Base-by-base conservation (phyloP, 768 basidiomycete genomes). In the Russula foetens region DNA sequence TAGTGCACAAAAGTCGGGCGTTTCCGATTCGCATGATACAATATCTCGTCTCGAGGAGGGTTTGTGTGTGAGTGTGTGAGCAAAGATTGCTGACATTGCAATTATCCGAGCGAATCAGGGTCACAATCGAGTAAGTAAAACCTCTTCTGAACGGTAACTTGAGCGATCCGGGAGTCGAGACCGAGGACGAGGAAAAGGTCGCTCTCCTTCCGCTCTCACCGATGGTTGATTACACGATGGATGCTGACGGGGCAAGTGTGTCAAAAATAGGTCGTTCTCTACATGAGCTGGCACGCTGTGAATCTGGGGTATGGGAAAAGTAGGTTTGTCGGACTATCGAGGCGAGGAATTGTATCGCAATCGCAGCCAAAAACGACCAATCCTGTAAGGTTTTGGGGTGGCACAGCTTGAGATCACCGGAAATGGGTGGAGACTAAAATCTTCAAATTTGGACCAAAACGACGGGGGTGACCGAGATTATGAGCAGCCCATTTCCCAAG, bases 311-410 rank as follows among this genome's bases (percentile, higher is more conserved):
- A 35, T 35, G 31, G n/a, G 31, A 33, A 33, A 33, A 33, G 31
- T 33, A 35, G 35, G 35, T 35, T 35, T 35, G 35, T 11, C 35
- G 35, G 35, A 35, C 14, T 35, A 35, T 35, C 35, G 31, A 33
- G 31, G 31, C n/a, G n/a, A n/a, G n/a, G 9, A 33, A 4, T 33
- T 33, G 35, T 35, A 2, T 35, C 35, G 9, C 35, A 9, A 33
- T 9, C 5, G 9, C 31, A 33, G 14, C 2, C 35, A 35, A 35
- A 35, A n/a, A n/a, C n/a, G n/a, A 31, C 7, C 43, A 6, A 23
- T 50, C 23, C 5, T 51, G 21, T 44, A 54, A 54, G 43, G 53
- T 54, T 54, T 44, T 44, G 41, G 53, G 53, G 53, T 54, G 41
- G 53, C 43, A 54, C 29, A 54, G 53, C 53, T 21, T 44, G 28